phyloP scores from a whole-genome alignment of 441 rosid species.

The Manihot esculenta region DNA sequence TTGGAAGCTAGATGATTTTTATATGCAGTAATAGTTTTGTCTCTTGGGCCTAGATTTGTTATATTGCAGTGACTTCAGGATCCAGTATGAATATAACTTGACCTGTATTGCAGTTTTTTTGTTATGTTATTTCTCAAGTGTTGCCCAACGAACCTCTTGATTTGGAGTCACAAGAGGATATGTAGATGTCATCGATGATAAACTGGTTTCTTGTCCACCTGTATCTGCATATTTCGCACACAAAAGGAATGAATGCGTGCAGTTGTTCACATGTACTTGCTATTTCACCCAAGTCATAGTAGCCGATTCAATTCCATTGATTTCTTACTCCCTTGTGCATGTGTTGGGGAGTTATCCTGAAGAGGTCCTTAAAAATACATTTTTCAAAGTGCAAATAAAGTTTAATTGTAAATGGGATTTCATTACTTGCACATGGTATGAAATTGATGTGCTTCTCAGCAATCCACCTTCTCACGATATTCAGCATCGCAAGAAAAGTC shows the following conservation, averaged over 20 bases:
- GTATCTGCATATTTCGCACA: neutral
- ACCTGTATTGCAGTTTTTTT: too few relatives aligned
- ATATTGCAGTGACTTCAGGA: too few relatives aligned
- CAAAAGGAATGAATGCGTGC: neutral
- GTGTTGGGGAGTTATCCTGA: neutral
- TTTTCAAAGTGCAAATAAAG: neutral
- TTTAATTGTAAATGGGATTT: neutral
- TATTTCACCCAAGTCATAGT: neutral
- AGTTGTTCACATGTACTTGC: neutral
- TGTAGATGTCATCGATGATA: neutral
- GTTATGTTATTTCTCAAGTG: neutral
- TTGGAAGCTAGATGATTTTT: too few relatives aligned
- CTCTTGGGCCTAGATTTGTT: too few relatives aligned
- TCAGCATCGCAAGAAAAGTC: neutral
- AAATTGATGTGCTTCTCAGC: neutral
- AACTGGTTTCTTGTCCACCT: neutral
- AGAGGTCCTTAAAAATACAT: neutral
- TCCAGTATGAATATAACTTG: too few relatives aligned
- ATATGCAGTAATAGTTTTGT: too few relatives aligned
- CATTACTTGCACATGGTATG: neutral
- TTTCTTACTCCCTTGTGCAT: neutral
- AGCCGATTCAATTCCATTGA: neutral
- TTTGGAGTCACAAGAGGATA: neutral
- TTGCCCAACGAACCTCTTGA: too few relatives aligned
- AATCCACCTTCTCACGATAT: neutral